A percentile compares a stretch with the other conserved stretches of the same genome.
phyloP scores from a whole-genome alignment of 1,139 yeast genomes.

The Candida dubliniensis region DNA sequence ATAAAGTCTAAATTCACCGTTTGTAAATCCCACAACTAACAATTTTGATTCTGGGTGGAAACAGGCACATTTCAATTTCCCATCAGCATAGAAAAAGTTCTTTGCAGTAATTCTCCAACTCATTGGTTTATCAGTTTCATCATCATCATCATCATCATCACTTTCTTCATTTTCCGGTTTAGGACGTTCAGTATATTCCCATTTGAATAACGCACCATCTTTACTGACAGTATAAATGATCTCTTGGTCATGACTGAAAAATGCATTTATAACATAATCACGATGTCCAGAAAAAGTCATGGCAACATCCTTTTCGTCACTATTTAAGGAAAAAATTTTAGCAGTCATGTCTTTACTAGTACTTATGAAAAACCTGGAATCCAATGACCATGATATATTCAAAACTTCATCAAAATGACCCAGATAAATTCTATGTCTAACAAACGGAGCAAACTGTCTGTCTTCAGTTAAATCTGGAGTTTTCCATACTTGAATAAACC shows the following conservation, averaged over 20 bases:
- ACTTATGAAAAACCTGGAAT: slow-evolving; percentile 82
- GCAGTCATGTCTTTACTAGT: slow-evolving; percentile 91
- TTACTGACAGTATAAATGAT: slow-evolving; percentile 86
- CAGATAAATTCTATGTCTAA: slow-evolving; percentile 83
- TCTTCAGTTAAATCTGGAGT: slow-evolving; percentile 76
- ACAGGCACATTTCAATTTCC: slow-evolving; percentile 76
- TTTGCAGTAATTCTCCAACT: slow-evolving; percentile 86
- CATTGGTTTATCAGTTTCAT: slow-evolving; percentile 23
- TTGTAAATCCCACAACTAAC: slow-evolving; percentile 84
- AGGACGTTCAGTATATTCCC: slow-evolving; percentile 76
- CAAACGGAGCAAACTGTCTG: slow-evolving; percentile 93
- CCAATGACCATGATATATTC: slow-evolving; percentile 83
- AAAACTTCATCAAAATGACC: slow-evolving; percentile 89
- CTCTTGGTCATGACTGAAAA: slow-evolving; percentile 83
- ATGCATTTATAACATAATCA: slow-evolving; percentile 84
- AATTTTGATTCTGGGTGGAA: slow-evolving; percentile 74
- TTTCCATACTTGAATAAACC: slow-evolving; percentile 90
- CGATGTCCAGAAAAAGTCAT: slow-evolving; percentile 91
- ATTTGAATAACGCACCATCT: slow-evolving; percentile 90
- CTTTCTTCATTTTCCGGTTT: slow-evolving; percentile 35
- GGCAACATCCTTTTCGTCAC: slow-evolving; percentile 77
- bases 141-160: slow-evolving; percentile 30
- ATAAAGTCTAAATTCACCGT: slow-evolving; percentile 91
- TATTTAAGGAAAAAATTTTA: slow-evolving; percentile 73
- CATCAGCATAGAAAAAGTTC: slow-evolving; percentile 70